phyloP scores from a whole-genome alignment of 192 early-diverging fungal species.

The Coemansia sp. region DNA sequence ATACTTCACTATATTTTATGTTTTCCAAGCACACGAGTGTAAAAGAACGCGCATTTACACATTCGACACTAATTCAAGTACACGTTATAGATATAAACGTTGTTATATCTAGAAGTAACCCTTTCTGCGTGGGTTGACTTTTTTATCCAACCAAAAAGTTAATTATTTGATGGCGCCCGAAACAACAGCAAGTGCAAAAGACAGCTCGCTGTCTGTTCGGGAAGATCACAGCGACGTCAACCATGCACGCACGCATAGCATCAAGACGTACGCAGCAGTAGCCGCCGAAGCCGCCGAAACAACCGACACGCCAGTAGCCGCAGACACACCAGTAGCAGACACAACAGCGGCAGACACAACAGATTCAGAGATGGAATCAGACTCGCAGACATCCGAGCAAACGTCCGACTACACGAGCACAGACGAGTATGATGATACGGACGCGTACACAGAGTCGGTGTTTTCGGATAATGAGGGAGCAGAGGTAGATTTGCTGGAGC shows the following conservation, averaged over 20 bases:
- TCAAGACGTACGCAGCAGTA: conserved; percentile 19
- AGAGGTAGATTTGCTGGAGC: conserved; percentile 13
- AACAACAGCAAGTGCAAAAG: too few species aligned
- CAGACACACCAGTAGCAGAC: not conserved
- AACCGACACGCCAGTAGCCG: not conserved
- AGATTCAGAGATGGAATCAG: conserved; percentile 11
- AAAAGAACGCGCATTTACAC: too few species aligned
- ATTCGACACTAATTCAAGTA: too few species aligned
- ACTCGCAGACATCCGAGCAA: conserved; percentile 13
- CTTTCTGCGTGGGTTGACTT: too few species aligned
- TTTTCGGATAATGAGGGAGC: conserved; percentile 34
- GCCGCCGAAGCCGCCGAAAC: conserved; percentile 2
- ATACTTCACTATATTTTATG: too few species aligned
- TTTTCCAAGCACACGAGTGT: too few species aligned
- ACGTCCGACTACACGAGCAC: conserved; percentile 27
- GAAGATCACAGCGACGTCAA: too few species aligned
- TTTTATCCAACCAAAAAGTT: too few species aligned
- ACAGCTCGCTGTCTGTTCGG: too few species aligned
- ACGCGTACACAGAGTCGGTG: conserved; percentile 44
- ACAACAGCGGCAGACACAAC: not conserved
- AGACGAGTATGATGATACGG: conserved; percentile 35
- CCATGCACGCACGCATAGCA: not conserved
- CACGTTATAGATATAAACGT: too few species aligned
- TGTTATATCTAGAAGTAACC: too few species aligned
- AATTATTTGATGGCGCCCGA: too few species aligned